These are phyloP conservation scores for Ambispora gerdemannii DNA, from an alignment of 192 early-diverging fungal species.

Conservation along the genomic window DNA sequence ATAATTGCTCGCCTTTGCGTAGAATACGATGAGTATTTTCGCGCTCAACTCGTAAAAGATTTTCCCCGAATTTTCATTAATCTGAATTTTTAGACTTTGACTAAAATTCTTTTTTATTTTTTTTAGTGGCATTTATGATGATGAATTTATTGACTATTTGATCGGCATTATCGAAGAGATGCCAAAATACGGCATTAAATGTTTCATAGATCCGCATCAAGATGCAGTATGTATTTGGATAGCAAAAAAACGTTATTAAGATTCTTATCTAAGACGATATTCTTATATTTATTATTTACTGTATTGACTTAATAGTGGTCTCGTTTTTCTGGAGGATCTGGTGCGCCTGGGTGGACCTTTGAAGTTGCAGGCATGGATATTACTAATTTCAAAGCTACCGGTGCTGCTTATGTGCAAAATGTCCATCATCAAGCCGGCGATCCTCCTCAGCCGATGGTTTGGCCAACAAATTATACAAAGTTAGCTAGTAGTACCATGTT, in stretches of 20 bases:
- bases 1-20: not conserved
- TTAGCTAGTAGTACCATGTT: slow-evolving; percentile 82
- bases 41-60: too few species aligned
- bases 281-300: not conserved
- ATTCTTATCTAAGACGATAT: not conserved
- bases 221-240: slow-evolving; percentile 56
- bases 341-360: slow-evolving; percentile 87
- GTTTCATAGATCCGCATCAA: slow-evolving; percentile 88
- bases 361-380: slow-evolving; percentile 76
- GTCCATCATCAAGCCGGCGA: slow-evolving; percentile 46
- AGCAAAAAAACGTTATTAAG: not conserved
- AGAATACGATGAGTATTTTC: too few species aligned
- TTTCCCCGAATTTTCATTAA: too few species aligned
- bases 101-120: not conserved
- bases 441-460: slow-evolving; percentile 54
- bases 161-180: slow-evolving; percentile 61
- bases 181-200: slow-evolving; percentile 72
- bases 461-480: slow-evolving; percentile 89
- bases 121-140: slow-evolving; percentile 71
- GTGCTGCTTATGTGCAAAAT: slow-evolving; percentile 78
- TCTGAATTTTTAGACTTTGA: not conserved
- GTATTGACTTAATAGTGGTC: slow-evolving; percentile 47
- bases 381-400: slow-evolving; percentile 67
- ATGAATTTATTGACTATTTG: slow-evolving; percentile 77
- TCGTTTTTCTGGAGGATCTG: slow-evolving; percentile 74